Evolutionary conservation across 495 filamentous ascomycete species (phyloP).

Genomic region (Penicillium soppii): DNA sequence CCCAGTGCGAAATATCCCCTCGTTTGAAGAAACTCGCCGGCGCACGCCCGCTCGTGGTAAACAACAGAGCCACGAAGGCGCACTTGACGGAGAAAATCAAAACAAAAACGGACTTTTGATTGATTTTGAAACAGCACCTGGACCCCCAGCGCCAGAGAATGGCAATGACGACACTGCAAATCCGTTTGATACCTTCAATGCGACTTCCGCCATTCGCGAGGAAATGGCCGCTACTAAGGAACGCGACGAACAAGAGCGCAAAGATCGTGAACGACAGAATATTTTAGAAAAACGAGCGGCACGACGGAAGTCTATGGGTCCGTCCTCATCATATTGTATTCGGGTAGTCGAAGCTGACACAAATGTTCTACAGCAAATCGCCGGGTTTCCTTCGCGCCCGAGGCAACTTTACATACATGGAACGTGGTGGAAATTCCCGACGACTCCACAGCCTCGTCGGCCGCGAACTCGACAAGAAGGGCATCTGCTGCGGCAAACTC

Average conservation of each 20-base stretch:
- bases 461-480: conserved; percentile 68
- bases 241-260: conserved; percentile 68
- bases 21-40: conserved; percentile 46
- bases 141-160: conserved; percentile 23
- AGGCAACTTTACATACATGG: conserved; percentile 97
- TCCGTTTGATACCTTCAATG: conserved; percentile 59
- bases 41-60: conserved; percentile 36
- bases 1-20: conserved; percentile 58
- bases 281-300: conserved; percentile 76
- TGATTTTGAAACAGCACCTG: conserved; percentile 48
- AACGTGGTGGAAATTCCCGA: conserved; percentile 88
- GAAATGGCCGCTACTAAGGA: conserved; percentile 74
- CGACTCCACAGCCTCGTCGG: conserved; percentile 82
- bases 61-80: conserved; percentile 21
- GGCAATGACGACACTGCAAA: conserved; percentile 51
- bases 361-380: conserved; percentile 61
- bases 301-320: conserved; percentile 81
- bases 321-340: neutral
- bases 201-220: conserved; percentile 51
- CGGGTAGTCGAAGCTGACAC: neutral
- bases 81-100: conserved; percentile 12
- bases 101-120: conserved; percentile 41
- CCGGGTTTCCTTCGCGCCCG: conserved; percentile 94
- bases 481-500: conserved; percentile 59
- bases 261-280: conserved; percentile 62